Evolutionary conservation across 441 rosid genomes (phyloP).

Genomic region (Pelargonium australe): DNA sequence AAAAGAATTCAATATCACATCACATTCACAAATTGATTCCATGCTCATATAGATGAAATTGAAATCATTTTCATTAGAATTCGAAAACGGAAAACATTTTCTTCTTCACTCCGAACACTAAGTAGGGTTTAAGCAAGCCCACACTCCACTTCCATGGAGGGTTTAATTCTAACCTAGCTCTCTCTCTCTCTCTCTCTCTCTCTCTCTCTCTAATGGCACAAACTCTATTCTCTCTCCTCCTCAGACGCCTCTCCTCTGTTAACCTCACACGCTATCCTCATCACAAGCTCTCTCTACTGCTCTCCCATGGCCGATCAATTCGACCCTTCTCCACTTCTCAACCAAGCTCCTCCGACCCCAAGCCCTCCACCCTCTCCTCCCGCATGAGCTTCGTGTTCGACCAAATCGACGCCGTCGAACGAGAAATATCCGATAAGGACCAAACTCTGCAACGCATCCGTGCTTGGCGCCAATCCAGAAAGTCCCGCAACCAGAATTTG

Average conservation of each 20-base stretch:
- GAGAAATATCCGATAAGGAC: constrained; percentile 52
- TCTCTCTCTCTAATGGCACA: constrained; percentile 32
- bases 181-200: background rate
- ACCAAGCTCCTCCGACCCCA: constrained; percentile 21
- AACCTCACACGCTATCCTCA: constrained; percentile 20
- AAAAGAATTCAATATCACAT: too few relatives aligned
- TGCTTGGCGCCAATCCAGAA: constrained; percentile 76
- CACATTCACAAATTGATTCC: too few relatives aligned
- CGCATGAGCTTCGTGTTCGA: constrained; percentile 88
- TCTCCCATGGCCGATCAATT: constrained; percentile 12
- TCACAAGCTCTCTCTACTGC: constrained; percentile 8
- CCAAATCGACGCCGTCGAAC: constrained; percentile 77
- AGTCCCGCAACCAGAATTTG: constrained; percentile 12
- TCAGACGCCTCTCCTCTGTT: constrained; percentile 32
- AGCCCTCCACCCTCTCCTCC: constrained; percentile 67
- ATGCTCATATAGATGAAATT: too few relatives aligned
- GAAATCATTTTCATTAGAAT: too few relatives aligned
- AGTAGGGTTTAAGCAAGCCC: too few relatives aligned
- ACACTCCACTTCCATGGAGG: too few relatives aligned
- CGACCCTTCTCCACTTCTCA: constrained; percentile 38
- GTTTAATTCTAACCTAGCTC: too few relatives aligned
- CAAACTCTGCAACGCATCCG: constrained; percentile 80
- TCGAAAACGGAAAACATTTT: too few relatives aligned
- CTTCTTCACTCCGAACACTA: too few relatives aligned
- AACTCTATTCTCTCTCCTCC: constrained; percentile 43